Base-by-base conservation (phyloP, 768 basidiomycete genomes). In the Russula vinacea region DNA sequence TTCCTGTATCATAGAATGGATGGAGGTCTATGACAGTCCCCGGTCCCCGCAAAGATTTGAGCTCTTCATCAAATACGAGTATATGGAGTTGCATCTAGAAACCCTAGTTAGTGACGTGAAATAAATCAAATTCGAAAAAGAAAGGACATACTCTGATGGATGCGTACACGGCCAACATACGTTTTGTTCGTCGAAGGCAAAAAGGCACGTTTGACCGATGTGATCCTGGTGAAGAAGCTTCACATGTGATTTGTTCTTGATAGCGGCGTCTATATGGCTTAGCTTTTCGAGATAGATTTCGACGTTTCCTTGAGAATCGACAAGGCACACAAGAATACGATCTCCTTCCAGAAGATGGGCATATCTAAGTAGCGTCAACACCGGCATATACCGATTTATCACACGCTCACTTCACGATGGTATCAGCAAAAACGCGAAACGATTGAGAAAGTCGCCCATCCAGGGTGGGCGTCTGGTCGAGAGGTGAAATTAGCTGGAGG, bases 101-200 rank as follows among this genome's bases (percentile, higher is more conserved):
- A 16, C 3, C n/a, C 29, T 14, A 5, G 54, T 57, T 26, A 33
- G 32, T 13, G n/a, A 26, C 35, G 8, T 13, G 29, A 39, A 14
- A 24, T 9, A n/a, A 7, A 10, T 7, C 2, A 29, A 29, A 29
- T 2, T n/a, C n/a, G 26, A 1, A 32, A 13, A 54, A 35, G n/a
- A 44, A 53, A 58, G 7, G 29, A 60, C 67, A 2, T 29, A 79
- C 83, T 72, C 78, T 83, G 7, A 73, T 73, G 0, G 76, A 71
- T 7, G 78, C 75, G 60, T 81, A 80, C 0, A 85, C 61, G 0
- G 79, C 78, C n/a, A 86, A 68, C 74, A 81, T 78, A 2, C 80
- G 78, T 64, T 79, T 82, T 17, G 74, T 67, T 86, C 84, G 54
- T 87, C 83, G 60, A 79, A 84, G 0, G 84, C 76, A 10, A 85